These are phyloP conservation scores for Pseudomicrostroma phylloplanum DNA, from an alignment of 1,284 basidiomycete species.

Conservation along the genomic window DNA sequence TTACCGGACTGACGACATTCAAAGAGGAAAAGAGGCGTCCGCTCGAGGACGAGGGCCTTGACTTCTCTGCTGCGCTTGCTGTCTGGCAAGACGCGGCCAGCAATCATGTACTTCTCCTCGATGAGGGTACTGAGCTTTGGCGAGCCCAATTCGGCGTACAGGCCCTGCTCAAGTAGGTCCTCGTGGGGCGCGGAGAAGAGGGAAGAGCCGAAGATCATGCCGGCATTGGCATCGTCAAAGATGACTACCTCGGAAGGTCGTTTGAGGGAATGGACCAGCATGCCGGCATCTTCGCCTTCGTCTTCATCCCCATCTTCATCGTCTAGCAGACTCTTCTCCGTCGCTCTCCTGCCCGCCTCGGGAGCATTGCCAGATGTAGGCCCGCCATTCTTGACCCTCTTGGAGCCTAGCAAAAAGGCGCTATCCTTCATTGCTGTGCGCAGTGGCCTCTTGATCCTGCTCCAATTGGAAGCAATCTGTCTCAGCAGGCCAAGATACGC, in stretches of 20 bases:
- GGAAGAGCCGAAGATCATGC: slow-evolving; percentile 46
- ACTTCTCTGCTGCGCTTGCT: slow-evolving; percentile 35
- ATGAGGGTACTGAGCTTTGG: slow-evolving; percentile 66
- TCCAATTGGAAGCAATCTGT: slow-evolving; percentile 71
- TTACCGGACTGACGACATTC: slow-evolving; percentile 64
- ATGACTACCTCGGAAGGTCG: slow-evolving; percentile 47
- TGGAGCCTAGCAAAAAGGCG: slow-evolving; percentile 68
- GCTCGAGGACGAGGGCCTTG: slow-evolving; percentile 63
- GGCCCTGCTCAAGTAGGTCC: slow-evolving; percentile 63
- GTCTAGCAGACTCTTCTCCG: slow-evolving; percentile 15
- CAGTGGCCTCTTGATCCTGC: slow-evolving; percentile 60
- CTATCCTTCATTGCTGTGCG: slow-evolving; percentile 64
- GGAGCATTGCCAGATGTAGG: background rate
- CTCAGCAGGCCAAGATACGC: slow-evolving; percentile 69
- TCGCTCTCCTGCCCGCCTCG: background rate
- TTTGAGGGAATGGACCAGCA: slow-evolving; percentile 45
- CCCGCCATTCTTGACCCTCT: slow-evolving; percentile 52
- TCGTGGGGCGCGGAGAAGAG: slow-evolving; percentile 79
- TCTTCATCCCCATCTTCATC: slow-evolving; percentile 32
- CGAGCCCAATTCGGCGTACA: slow-evolving; percentile 57
- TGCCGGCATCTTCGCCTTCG: slow-evolving; percentile 40
- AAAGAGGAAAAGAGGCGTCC: slow-evolving; percentile 83
- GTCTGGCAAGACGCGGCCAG: slow-evolving; percentile 49
- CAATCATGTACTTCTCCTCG: slow-evolving; percentile 66
- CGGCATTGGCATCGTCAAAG: slow-evolving; percentile 49